Conservation (phyloP, 345 rosid genomes). For the Balakata baccata region DNA sequence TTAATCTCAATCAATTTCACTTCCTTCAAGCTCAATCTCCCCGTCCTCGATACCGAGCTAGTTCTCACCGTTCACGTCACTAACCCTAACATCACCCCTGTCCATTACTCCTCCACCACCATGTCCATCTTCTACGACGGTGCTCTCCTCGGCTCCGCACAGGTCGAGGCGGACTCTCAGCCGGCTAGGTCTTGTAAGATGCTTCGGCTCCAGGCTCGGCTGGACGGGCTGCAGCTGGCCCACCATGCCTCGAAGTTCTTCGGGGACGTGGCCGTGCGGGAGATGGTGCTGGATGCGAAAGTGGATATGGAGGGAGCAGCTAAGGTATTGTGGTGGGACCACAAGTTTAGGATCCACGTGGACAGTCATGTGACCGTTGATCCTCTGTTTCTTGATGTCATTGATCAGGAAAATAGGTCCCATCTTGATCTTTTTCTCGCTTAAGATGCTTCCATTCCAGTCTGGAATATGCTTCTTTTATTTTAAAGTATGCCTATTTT, state of each 20-base stretch:
- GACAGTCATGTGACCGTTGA: conserved; percentile 80
- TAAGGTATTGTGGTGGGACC: conserved; percentile 79
- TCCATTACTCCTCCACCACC: conserved; percentile 65
- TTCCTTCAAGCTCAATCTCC: conserved; percentile 69
- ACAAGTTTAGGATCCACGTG: conserved; percentile 64
- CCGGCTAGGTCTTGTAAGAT: conserved; percentile 60
- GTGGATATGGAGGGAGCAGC: conserved; percentile 73
- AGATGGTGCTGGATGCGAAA: conserved; percentile 72
- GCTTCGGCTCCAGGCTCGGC: conserved; percentile 62
- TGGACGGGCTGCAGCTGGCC: conserved; percentile 73
- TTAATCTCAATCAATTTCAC: conserved; percentile 43
- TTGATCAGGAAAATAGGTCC: conserved; percentile 71
- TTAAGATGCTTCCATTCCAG: conserved; percentile 3
- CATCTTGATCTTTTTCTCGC: conserved; percentile 44
- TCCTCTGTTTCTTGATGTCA: conserved; percentile 73
- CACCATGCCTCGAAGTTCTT: conserved; percentile 67
- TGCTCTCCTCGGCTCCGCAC: conserved; percentile 61
- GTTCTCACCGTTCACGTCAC: conserved; percentile 77
- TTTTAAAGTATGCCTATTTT: too few relatives aligned
- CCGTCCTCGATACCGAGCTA: conserved; percentile 69
- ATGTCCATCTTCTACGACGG: conserved; percentile 95
- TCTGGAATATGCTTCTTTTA: too few relatives aligned
- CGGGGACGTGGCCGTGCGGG: conserved; percentile 64
- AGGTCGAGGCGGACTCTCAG: conserved; percentile 69
- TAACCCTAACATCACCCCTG: conserved; percentile 67